A percentile compares a stretch with the other conserved stretches of the same genome.
These are phyloP conservation scores for Aspergillus versicolor DNA, from an alignment of 2,329 filamentous ascomycete species.

Conservation along the genomic window DNA sequence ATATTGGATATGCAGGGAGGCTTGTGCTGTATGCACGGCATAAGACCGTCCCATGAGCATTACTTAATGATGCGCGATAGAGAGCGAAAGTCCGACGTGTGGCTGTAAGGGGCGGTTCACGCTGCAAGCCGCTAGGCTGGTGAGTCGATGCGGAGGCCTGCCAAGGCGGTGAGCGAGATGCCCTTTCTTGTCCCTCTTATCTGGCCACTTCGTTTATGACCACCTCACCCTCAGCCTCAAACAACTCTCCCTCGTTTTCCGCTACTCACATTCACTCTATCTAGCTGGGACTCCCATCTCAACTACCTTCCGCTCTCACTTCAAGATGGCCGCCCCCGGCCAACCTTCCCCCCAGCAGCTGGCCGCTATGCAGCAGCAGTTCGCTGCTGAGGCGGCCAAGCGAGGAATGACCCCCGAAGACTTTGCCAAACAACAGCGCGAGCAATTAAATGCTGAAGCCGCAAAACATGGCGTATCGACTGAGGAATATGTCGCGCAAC, in stretches of 20 bases:
- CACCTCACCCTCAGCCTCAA: constrained; percentile 2
- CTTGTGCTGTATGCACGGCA: constrained; percentile 10
- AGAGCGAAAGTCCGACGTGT: background rate
- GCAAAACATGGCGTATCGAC: constrained; percentile 54
- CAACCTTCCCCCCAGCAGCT: constrained; percentile 80
- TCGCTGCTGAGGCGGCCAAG: constrained; percentile 79
- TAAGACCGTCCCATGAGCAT: background rate
- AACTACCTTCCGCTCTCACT: background rate
- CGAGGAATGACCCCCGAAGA: constrained; percentile 81
- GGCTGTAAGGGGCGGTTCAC: background rate
- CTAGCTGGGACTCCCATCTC: background rate
- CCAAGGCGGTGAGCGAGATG: constrained; percentile 18
- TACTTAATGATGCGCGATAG: background rate
- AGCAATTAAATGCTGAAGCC: constrained; percentile 47
- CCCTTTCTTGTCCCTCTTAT: constrained; percentile 15
- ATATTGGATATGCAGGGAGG: background rate
- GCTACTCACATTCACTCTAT: background rate
- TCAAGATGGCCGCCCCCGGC: constrained; percentile 39
- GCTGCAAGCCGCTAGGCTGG: background rate
- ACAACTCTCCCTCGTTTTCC: background rate
- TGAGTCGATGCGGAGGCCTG: background rate
- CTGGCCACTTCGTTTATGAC: constrained; percentile 20
- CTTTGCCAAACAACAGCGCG: constrained; percentile 66
- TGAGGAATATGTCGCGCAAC: constrained; percentile 48
- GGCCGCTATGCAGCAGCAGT: constrained; percentile 75